Conservation (phyloP, 2,329 filamentous ascomycete species). For the Decorospora gaudefroyi region DNA sequence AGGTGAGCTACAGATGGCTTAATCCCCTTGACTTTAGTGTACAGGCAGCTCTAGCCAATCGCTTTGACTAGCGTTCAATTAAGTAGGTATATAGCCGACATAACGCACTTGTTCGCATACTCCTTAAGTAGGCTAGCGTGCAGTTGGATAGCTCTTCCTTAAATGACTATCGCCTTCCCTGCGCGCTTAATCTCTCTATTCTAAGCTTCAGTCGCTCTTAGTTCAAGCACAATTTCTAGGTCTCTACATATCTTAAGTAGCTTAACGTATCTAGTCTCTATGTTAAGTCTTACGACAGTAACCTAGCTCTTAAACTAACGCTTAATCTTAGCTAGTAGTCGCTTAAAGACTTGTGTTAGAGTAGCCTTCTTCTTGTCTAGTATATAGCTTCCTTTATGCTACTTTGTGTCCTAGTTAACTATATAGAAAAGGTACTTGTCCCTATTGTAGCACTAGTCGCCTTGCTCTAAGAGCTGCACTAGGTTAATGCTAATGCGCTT, state of each 20-base stretch:
- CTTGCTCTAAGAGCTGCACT: constrained; percentile 1
- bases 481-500: constrained; percentile 3
- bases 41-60: constrained; percentile 13
- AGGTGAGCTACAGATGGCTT: constrained; percentile 8
- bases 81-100: constrained; percentile 11
- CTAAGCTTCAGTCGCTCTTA: background rate
- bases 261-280: background rate
- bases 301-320: background rate
- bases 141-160: constrained; percentile 5
- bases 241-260: background rate
- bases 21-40: constrained; percentile 1
- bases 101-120: constrained; percentile 6
- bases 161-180: constrained; percentile 5
- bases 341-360: constrained; percentile 6
- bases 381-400: constrained; percentile 6
- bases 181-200: no score
- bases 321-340: constrained; percentile 3
- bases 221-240: constrained; percentile 1
- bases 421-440: background rate
- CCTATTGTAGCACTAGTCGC: constrained; percentile 7
- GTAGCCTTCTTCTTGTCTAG: background rate
- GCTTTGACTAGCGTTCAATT: constrained; percentile 14
- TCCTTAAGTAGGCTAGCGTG: constrained; percentile 4
- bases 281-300: background rate
- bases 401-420: constrained; percentile 1